Evolutionary conservation across 2,329 filamentous ascomycete genomes (phyloP).

Genomic region (Aspergillus vadensis): DNA sequence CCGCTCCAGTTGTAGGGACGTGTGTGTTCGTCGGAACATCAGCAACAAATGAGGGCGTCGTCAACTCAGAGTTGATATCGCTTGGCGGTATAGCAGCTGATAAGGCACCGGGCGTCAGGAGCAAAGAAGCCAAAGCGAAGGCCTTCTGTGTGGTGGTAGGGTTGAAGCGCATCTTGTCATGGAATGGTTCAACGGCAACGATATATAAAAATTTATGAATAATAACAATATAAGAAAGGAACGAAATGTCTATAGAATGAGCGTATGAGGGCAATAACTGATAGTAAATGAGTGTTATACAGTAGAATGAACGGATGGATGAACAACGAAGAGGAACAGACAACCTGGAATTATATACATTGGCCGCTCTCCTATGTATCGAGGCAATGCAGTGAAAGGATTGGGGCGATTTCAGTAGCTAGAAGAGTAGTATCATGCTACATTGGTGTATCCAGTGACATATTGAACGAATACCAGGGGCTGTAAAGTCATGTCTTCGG

Average conservation of each 20-base stretch:
- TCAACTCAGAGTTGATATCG: background rate
- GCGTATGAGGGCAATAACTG: background rate
- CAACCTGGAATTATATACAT: background rate
- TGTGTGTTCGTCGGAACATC: background rate
- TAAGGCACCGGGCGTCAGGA: background rate
- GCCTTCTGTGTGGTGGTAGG: background rate
- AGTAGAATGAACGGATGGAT: background rate
- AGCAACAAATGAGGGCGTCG: background rate
- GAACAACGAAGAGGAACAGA: background rate
- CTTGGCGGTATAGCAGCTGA: background rate
- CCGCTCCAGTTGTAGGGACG: slow-evolving; percentile 1
- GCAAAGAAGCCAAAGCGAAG: background rate
- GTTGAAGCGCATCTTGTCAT: background rate
- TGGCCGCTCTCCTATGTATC: background rate
- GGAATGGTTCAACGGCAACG: background rate
- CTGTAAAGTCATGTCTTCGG: too few species aligned
- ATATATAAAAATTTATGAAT: background rate
- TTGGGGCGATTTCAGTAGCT: background rate
- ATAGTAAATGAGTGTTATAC: background rate
- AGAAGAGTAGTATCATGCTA: background rate
- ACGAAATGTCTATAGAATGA: background rate
- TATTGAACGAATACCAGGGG: background rate
- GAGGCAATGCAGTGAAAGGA: background rate
- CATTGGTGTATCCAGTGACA: background rate
- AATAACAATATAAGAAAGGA: background rate